Evolutionary conservation across 164 flowering plant species (phyloP).

Genomic region (Aristolochia contorta): DNA sequence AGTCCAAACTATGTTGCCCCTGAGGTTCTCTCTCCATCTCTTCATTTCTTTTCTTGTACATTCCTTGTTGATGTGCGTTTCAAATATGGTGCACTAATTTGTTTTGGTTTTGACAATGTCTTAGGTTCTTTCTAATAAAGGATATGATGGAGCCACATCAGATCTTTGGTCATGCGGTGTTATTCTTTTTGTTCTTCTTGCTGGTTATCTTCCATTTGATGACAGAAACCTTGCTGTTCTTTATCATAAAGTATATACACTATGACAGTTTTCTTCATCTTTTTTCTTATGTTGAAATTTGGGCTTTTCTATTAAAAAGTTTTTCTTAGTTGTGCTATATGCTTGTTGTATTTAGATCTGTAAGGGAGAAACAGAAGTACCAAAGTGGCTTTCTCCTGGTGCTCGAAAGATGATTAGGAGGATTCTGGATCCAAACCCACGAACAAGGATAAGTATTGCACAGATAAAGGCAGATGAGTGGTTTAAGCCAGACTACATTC

Average conservation of each 20-base stretch:
- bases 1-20: constrained; percentile 99
- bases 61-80: no score
- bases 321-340: neutral
- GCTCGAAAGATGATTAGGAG: constrained; percentile 60
- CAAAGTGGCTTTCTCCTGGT: constrained; percentile 79
- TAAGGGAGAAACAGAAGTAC: constrained; percentile 65
- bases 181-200: constrained; percentile 69
- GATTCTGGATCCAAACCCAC: constrained; percentile 88
- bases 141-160: constrained; percentile 76
- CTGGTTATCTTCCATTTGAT: constrained; percentile 87
- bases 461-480: constrained; percentile 66
- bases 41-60: no score
- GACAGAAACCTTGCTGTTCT: constrained; percentile 89
- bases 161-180: constrained; percentile 99
- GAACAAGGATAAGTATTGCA: constrained; percentile 52
- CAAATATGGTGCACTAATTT: no score
- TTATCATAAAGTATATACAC: constrained; percentile 75
- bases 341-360: constrained; percentile 42
- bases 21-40: constrained; percentile 27
- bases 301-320: neutral
- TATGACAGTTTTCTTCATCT: neutral
- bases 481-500: constrained; percentile 63
- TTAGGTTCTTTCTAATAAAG: constrained; percentile 65
- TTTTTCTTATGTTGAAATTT: neutral
- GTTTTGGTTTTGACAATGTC: no score